phyloP scores from a whole-genome alignment of 2,329 filamentous ascomycete species.

The Aureobasidium sp. region DNA sequence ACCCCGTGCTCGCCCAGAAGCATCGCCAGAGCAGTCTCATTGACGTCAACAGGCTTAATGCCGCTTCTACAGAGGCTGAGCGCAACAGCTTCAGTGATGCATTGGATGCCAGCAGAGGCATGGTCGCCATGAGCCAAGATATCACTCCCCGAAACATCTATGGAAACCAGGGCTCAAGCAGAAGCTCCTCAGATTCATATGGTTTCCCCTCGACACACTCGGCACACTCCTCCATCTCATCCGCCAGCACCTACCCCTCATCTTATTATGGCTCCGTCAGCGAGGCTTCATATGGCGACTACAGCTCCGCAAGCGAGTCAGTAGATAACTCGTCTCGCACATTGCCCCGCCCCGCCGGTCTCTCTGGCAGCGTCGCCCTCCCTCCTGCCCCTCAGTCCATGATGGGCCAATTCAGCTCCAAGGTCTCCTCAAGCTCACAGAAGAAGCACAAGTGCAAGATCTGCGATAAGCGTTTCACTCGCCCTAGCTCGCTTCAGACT shows the following conservation, averaged over 20 bases:
- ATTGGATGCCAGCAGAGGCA: slow-evolving; percentile 85
- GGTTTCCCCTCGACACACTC: slow-evolving; percentile 83
- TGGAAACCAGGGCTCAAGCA: slow-evolving; percentile 54
- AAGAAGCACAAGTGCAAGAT: slow-evolving; percentile 99
- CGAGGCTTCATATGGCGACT: slow-evolving; percentile 81
- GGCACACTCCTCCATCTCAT: slow-evolving; percentile 83
- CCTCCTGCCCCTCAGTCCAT: slow-evolving; percentile 89
- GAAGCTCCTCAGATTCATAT: slow-evolving; percentile 78
- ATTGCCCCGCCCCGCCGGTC: slow-evolving; percentile 68
- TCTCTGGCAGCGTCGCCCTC: slow-evolving; percentile 50
- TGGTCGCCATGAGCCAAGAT: slow-evolving; percentile 94
- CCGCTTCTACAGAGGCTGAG: slow-evolving; percentile 47
- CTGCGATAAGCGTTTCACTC: slow-evolving; percentile 94
- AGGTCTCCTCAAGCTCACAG: slow-evolving; percentile 88
- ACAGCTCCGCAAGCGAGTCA: slow-evolving; percentile 81
- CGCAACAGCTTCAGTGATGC: slow-evolving; percentile 75
- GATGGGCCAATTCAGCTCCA: slow-evolving; percentile 98
- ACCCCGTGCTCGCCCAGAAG: slow-evolving; percentile 38
- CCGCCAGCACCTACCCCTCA: slow-evolving; percentile 67
- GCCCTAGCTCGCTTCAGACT: slow-evolving; percentile 88
- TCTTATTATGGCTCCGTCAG: slow-evolving; percentile 79
- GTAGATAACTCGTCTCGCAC: slow-evolving; percentile 78
- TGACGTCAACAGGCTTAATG: slow-evolving; percentile 57
- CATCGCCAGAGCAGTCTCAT: slow-evolving; percentile 56
- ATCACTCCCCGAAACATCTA: slow-evolving; percentile 84